Conservation (phyloP, 192 early-diverging fungal genomes). For the Coemansia sp. region DNA sequence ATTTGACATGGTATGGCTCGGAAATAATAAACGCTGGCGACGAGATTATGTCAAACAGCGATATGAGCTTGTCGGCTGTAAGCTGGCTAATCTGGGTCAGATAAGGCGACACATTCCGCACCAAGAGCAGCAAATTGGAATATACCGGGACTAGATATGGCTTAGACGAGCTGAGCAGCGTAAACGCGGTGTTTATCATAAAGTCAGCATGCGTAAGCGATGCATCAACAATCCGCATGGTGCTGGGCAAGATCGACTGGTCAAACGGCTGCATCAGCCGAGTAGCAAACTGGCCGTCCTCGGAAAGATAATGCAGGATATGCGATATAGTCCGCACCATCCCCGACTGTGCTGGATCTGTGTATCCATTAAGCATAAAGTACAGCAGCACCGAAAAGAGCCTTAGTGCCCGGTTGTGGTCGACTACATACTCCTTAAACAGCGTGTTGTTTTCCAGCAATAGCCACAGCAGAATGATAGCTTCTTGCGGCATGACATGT, state of each 20-base stretch:
- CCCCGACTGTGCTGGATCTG: slow-evolving; percentile 55
- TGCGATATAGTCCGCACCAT: slow-evolving; percentile 64
- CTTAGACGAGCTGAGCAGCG: slow-evolving; percentile 71
- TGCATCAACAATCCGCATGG: slow-evolving; percentile 60
- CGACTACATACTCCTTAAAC: slow-evolving; percentile 45
- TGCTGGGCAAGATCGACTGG: slow-evolving; percentile 54
- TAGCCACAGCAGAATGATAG: slow-evolving; percentile 82
- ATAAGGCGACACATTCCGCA: slow-evolving; percentile 81
- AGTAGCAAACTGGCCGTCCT: slow-evolving; percentile 46
- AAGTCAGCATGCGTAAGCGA: slow-evolving; percentile 75
- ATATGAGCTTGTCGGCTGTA: slow-evolving; percentile 70
- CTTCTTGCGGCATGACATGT: slow-evolving; percentile 57
- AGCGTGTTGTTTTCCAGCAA: slow-evolving; percentile 72
- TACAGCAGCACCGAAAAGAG: slow-evolving; percentile 44
- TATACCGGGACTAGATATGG: slow-evolving; percentile 65
- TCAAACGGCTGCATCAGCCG: slow-evolving; percentile 54
- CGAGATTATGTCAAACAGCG: slow-evolving; percentile 72
- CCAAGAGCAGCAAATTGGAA: slow-evolving; percentile 72
- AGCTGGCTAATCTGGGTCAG: slow-evolving; percentile 70
- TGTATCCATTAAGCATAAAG: slow-evolving; percentile 50
- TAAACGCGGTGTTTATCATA: slow-evolving; percentile 77
- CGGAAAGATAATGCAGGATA: slow-evolving; percentile 57
- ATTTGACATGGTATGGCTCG: slow-evolving; percentile 72
- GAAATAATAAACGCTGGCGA: slow-evolving; percentile 76
- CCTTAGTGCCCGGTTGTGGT: slow-evolving; percentile 43